phyloP scores from a whole-genome alignment of 2,329 filamentous ascomycete species.

The Coniochaeta pulveracea region DNA sequence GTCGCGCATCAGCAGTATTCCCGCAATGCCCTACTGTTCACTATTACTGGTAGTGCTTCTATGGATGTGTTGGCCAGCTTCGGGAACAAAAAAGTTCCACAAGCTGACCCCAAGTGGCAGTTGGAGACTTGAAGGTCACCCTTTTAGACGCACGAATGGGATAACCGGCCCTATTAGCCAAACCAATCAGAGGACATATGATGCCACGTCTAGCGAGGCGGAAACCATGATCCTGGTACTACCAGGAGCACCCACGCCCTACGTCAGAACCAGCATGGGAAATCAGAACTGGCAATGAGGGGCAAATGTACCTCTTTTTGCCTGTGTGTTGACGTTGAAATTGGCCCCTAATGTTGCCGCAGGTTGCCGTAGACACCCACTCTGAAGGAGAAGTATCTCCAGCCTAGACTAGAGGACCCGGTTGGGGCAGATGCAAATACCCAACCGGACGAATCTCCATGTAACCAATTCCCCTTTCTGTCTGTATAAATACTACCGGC shows the following conservation, averaged over 20 bases:
- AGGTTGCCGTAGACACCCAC: neutral
- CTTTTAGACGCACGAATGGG: conserved; percentile 5
- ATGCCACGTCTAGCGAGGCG: too few species aligned
- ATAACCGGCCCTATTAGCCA: conserved; percentile 3
- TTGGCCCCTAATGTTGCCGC: neutral
- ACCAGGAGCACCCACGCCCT: neutral
- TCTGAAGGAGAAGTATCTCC: too few species aligned
- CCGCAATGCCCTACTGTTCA: neutral
- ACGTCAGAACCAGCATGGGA: conserved; percentile 1
- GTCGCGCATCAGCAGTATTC: neutral
- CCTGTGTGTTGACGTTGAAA: neutral
- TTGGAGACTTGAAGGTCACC: conserved; percentile 2
- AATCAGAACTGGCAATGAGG: neutral
- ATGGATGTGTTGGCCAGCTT: neutral
- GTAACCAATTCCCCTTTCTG: neutral
- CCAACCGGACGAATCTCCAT: conserved; percentile 4
- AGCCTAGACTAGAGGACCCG: too few species aligned
- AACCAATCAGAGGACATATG: neutral
- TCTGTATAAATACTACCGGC: neutral
- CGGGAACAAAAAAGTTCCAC: neutral
- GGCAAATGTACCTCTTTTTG: neutral
- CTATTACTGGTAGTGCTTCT: neutral
- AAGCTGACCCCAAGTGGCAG: conserved; percentile 2
- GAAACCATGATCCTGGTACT: neutral
- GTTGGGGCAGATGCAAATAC: conserved; percentile 1